Percentiles rank a stretch among this genome's conserved stretches.
phyloP scores from a whole-genome alignment of 1,139 yeast species.

The Saccharomyces hybrid region DNA sequence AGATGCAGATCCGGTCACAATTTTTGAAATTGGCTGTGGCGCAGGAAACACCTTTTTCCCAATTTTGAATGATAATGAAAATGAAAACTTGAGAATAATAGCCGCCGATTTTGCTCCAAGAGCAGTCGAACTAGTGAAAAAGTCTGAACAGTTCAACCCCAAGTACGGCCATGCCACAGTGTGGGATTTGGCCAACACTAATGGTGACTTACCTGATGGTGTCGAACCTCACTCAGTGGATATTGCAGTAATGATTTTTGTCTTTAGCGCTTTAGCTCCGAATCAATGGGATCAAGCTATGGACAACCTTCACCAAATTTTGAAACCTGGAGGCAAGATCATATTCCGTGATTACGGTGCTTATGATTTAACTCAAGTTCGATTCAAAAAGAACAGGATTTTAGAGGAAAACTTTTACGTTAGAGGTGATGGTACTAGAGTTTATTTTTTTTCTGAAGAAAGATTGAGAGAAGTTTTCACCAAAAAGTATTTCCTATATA shows the following conservation, averaged over 20 bases:
- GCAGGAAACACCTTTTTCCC: slow-evolving; percentile 98
- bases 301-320: slow-evolving; percentile 53
- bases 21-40: slow-evolving; percentile 95
- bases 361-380: slow-evolving; percentile 88
- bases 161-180: slow-evolving; percentile 76
- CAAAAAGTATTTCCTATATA: slow-evolving; percentile 50
- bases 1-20: slow-evolving; percentile 61
- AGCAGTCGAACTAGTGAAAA: slow-evolving; percentile 79
- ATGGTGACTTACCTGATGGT: slow-evolving; percentile 72
- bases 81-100: slow-evolving; percentile 61
- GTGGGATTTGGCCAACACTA: slow-evolving; percentile 88
- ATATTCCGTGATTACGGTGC: slow-evolving; percentile 92
- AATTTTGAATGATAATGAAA: slow-evolving; percentile 70
- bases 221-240: slow-evolving; percentile 78
- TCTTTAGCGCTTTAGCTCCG: slow-evolving; percentile 88
- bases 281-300: slow-evolving; percentile 84
- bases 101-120: slow-evolving; percentile 89
- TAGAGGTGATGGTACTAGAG: slow-evolving; percentile 97
- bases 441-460: slow-evolving; percentile 92
- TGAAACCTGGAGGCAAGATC: slow-evolving; percentile 90
- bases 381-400: slow-evolving; percentile 83
- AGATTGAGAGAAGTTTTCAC: slow-evolving; percentile 75
- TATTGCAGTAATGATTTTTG: slow-evolving; percentile 86
- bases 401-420: slow-evolving; percentile 90
- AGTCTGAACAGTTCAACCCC: slow-evolving; percentile 52